These are phyloP conservation scores for Citrus reticulata DNA, from an alignment of 345 rosid species.

Conservation along the genomic window DNA sequence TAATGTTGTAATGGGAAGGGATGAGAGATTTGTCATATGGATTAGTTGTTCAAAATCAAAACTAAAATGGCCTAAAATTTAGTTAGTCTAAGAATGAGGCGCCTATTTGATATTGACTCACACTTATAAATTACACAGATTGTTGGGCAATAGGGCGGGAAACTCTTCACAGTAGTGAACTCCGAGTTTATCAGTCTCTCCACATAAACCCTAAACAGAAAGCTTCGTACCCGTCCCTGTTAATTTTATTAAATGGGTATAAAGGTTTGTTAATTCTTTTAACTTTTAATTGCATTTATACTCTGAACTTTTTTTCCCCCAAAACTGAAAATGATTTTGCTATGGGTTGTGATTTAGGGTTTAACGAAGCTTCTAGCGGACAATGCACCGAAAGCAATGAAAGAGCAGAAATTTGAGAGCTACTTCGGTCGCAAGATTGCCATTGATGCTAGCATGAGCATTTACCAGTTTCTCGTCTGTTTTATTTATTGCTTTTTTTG, in stretches of 20 bases:
- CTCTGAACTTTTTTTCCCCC: not conserved
- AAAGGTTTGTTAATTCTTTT: not conserved
- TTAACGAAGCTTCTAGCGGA: conserved; percentile 96
- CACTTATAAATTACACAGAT: too few relatives aligned
- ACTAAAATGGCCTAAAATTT: too few relatives aligned
- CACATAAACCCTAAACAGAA: not conserved
- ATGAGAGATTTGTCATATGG: too few relatives aligned
- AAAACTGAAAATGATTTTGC: not conserved
- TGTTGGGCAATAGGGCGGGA: not conserved
- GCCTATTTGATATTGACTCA: too few relatives aligned
- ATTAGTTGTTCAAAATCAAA: too few relatives aligned
- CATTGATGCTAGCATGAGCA: conserved; percentile 99
- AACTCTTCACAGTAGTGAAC: not conserved
- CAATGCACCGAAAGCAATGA: conserved; percentile 84
- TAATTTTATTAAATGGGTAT: conserved; percentile 2
- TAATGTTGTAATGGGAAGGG: too few relatives aligned
- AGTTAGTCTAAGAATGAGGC: too few relatives aligned
- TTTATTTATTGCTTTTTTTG: not conserved
- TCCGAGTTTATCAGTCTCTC: not conserved
- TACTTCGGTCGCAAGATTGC: conserved; percentile 93
- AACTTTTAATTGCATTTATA: not conserved
- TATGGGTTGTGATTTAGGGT: conserved; percentile 46
- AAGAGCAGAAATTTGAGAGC: conserved; percentile 91
- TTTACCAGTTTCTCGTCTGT: conserved; percentile 88
- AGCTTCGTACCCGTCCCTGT: not conserved